Evolutionary conservation across 2,329 filamentous ascomycete genomes (phyloP).

Genomic region (Neurospora sp.): DNA sequence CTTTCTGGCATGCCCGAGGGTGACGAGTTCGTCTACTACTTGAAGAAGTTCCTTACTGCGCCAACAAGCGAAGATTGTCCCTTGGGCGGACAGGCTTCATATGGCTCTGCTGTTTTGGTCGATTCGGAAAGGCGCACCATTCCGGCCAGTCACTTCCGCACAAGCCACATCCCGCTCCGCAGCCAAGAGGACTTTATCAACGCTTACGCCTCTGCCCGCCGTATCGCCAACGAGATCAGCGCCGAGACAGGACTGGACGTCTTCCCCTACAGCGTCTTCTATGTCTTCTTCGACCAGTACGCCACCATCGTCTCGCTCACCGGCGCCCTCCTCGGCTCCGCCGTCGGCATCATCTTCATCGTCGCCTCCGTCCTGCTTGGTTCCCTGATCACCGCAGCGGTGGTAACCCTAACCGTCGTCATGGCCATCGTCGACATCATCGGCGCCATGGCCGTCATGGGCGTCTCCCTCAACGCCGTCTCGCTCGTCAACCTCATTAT

Average conservation of each 20-base stretch:
- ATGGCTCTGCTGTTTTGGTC: slow-evolving; percentile 74
- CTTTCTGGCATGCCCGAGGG: slow-evolving; percentile 87
- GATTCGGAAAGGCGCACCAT: slow-evolving; percentile 58
- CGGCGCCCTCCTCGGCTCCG: slow-evolving; percentile 67
- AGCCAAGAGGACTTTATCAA: slow-evolving; percentile 89
- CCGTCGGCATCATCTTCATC: slow-evolving; percentile 74
- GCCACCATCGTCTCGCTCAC: slow-evolving; percentile 73
- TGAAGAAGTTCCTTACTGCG: slow-evolving; percentile 69
- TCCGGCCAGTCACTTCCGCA: slow-evolving; percentile 82
- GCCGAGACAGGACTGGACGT: slow-evolving; percentile 65
- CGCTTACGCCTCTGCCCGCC: slow-evolving; percentile 78
- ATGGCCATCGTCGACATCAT: slow-evolving; percentile 96
- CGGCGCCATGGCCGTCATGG: slow-evolving; percentile 82
- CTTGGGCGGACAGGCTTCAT: slow-evolving; percentile 78
- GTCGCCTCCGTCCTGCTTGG: slow-evolving; percentile 75
- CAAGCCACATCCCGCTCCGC: slow-evolving; percentile 74
- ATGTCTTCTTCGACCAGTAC: slow-evolving; percentile 99
- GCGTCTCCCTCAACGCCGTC: slow-evolving; percentile 88
- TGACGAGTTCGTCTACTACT: slow-evolving; percentile 79
- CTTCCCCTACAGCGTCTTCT: slow-evolving; percentile 95
- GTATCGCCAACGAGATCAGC: slow-evolving; percentile 71
- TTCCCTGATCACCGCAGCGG: slow-evolving; percentile 67
- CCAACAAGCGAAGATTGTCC: slow-evolving; percentile 79
- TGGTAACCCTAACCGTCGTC: slow-evolving; percentile 76
- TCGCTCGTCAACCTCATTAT: slow-evolving; percentile 95